Conservation (phyloP, 768 basidiomycete genomes). For the Lentinula detonsa region DNA sequence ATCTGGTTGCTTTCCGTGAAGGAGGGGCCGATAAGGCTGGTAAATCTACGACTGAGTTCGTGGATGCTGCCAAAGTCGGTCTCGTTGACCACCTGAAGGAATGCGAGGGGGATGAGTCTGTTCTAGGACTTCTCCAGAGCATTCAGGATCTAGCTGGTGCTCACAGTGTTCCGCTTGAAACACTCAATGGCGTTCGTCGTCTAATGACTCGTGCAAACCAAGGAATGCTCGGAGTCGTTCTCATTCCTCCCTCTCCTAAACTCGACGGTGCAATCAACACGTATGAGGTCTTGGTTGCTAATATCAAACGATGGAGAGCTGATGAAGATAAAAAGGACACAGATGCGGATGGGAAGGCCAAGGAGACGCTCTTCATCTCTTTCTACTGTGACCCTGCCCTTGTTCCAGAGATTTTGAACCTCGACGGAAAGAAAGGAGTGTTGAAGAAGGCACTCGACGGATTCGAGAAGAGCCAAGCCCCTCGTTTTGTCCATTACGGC, state of each 20-base stretch:
- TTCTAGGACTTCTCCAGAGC: slow-evolving; percentile 6
- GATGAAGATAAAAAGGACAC: slow-evolving; percentile 8
- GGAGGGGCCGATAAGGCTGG: neutral
- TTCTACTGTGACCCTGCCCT: slow-evolving; percentile 7
- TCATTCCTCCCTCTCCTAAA: slow-evolving; percentile 9
- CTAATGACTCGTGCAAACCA: slow-evolving; percentile 2
- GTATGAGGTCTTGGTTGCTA: slow-evolving; percentile 4
- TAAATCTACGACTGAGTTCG: neutral
- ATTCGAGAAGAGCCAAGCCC: neutral
- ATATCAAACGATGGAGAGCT: slow-evolving; percentile 7
- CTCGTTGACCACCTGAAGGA: slow-evolving; percentile 1
- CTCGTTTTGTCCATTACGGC: slow-evolving; percentile 8
- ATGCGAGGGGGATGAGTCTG: slow-evolving; percentile 8
- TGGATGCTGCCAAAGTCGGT: neutral
- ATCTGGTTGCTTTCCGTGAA: slow-evolving; percentile 1
- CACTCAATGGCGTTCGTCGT: slow-evolving; percentile 1
- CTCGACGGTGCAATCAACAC: slow-evolving; percentile 7
- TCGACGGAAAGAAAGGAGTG: slow-evolving; percentile 2
- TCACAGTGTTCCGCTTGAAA: slow-evolving; percentile 2
- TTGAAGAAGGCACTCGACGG: slow-evolving; percentile 4
- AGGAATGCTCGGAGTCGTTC: slow-evolving; percentile 7
- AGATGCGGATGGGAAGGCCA: neutral
- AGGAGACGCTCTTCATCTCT: slow-evolving; percentile 7
- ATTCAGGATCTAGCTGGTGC: neutral
- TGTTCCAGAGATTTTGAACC: neutral